Percentiles rank a stretch among this genome's conserved stretches.
Evolutionary conservation across 2,329 filamentous ascomycete genomes (phyloP).

Genomic region (Tricladium varicosporioides): DNA sequence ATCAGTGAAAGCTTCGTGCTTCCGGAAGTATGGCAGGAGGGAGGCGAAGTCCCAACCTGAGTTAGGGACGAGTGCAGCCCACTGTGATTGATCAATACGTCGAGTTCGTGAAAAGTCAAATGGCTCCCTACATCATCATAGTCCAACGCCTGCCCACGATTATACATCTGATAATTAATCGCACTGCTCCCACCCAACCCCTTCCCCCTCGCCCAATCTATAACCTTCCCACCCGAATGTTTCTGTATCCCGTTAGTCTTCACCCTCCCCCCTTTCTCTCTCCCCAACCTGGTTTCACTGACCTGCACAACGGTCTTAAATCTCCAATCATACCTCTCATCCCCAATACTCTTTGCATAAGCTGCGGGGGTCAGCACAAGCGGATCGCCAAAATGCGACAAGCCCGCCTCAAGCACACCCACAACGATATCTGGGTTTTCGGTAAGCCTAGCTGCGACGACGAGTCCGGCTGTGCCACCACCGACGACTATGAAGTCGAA

Average conservation of each 20-base stretch:
- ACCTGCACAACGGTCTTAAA: slow-evolving; percentile 16
- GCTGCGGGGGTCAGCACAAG: slow-evolving; percentile 36
- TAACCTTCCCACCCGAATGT: slow-evolving; percentile 8
- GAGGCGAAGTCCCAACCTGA: slow-evolving; percentile 39
- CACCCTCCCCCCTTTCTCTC: background rate
- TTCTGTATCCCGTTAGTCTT: background rate
- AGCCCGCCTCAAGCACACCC: slow-evolving; percentile 41
- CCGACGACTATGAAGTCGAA: slow-evolving; percentile 44
- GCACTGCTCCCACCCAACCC: slow-evolving; percentile 36
- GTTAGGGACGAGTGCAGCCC: slow-evolving; percentile 39
- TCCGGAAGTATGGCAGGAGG: slow-evolving; percentile 43
- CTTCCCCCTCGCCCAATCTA: slow-evolving; percentile 32
- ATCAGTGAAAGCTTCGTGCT: slow-evolving; percentile 27
- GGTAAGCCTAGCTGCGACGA: slow-evolving; percentile 40
- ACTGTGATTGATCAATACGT: slow-evolving; percentile 16
- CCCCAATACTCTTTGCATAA: slow-evolving; percentile 11
- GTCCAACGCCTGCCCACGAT: slow-evolving; percentile 25
- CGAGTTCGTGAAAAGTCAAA: no score
- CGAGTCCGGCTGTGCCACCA: slow-evolving; percentile 43
- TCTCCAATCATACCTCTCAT: slow-evolving; percentile 19
- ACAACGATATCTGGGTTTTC: slow-evolving; percentile 38
- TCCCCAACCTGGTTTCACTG: background rate
- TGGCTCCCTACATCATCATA: slow-evolving; percentile 30
- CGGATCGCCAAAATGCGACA: slow-evolving; percentile 36
- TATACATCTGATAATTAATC: slow-evolving; percentile 37